Evolutionary conservation across 805 yeast genomes (phyloP).

Genomic region (Sungouiella blattae): DNA sequence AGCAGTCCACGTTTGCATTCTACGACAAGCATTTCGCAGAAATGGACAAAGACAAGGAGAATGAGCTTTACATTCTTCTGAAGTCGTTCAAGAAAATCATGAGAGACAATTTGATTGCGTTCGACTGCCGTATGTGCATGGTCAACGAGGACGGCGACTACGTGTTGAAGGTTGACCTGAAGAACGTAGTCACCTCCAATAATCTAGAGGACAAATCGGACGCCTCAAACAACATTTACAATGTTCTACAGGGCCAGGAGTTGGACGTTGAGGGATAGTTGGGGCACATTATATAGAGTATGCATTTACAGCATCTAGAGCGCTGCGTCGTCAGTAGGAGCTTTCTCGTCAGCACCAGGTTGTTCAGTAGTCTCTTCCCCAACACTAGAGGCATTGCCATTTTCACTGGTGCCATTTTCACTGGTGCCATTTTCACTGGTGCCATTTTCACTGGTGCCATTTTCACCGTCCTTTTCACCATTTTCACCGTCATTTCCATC

Average conservation of each 20-base stretch:
- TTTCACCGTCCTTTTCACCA: conserved; percentile 1
- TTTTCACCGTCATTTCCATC: background rate
- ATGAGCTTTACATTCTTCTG: conserved; percentile 39
- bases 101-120: conserved; percentile 43
- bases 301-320: too few species aligned
- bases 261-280: too few species aligned
- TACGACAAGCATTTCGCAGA: conserved; percentile 32
- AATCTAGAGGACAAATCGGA: background rate
- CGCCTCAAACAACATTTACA: background rate
- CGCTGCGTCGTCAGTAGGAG: background rate
- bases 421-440: background rate
- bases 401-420: background rate
- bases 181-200: conserved; percentile 2
- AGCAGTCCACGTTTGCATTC: conserved; percentile 39
- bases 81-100: conserved; percentile 31
- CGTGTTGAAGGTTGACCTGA: conserved; percentile 15
- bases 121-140: conserved; percentile 45
- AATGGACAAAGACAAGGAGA: conserved; percentile 37
- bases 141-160: conserved; percentile 28
- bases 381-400: background rate
- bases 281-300: too few species aligned
- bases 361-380: too few species aligned
- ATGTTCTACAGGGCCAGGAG: conserved; percentile 1
- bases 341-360: background rate
- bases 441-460: background rate